Conservation (phyloP, 2,329 filamentous ascomycete genomes). For the Cladosporium phlei region DNA sequence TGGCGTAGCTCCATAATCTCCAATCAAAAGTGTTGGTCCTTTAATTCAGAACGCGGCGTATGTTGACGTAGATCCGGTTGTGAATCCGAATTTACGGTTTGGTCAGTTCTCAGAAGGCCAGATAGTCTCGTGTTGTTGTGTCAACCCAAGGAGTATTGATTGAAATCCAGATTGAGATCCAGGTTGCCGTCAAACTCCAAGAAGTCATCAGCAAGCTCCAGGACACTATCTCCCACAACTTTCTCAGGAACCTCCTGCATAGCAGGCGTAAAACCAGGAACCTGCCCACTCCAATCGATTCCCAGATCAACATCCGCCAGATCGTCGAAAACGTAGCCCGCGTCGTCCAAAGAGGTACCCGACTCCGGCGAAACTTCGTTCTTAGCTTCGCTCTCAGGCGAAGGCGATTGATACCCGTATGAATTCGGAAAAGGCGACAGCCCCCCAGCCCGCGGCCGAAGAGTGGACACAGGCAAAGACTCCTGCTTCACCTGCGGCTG, state of each 20-base stretch:
- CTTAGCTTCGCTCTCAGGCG: background rate
- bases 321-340: background rate
- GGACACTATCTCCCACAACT: background rate
- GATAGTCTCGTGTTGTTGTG: no score
- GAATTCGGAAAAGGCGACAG: background rate
- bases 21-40: no score
- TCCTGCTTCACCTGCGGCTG: slow-evolving; percentile 10
- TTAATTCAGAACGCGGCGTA: no score
- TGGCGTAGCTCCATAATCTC: no score
- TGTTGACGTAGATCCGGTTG: no score
- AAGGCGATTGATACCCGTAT: background rate
- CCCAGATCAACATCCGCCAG: slow-evolving; percentile 3
- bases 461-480: background rate
- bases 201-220: background rate
- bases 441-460: background rate
- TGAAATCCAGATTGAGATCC: no score
- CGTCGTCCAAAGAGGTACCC: background rate
- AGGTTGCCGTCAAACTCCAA: background rate
- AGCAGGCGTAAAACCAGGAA: slow-evolving; percentile 1
- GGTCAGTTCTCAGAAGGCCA: no score
- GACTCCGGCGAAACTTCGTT: background rate
- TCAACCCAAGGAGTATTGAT: no score
- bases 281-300: background rate
- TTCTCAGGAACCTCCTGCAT: background rate
- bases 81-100: no score